phyloP scores from a whole-genome alignment of 768 basidiomycete species.

The Cystofilobasidium macerans region DNA sequence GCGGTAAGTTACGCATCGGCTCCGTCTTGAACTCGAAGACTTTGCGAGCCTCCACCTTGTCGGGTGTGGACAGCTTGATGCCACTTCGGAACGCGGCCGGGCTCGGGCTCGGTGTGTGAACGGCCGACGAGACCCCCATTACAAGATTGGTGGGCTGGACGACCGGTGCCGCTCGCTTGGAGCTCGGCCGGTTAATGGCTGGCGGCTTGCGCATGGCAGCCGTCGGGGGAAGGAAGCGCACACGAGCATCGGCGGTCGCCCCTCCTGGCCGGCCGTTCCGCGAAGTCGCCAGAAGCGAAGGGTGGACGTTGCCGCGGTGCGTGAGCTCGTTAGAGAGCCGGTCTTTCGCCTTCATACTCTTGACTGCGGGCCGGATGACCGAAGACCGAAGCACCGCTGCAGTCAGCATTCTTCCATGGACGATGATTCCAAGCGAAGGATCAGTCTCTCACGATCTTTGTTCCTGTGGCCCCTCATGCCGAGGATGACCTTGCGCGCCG shows the following conservation, averaged over 20 bases:
- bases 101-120: not conserved
- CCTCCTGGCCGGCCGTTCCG: not conserved
- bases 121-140: slow-evolving; percentile 2
- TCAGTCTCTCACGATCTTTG: not conserved
- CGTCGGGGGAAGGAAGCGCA: not conserved
- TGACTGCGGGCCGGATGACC: not conserved
- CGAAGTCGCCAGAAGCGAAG: not conserved
- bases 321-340: not conserved
- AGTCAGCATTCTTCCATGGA: not conserved
- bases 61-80: not conserved
- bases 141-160: slow-evolving; percentile 4
- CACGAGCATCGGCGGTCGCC: not conserved
- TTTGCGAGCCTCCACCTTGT: not conserved
- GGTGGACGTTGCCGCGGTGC: slow-evolving; percentile 9
- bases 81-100: not conserved
- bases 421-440: not conserved
- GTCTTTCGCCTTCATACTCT: slow-evolving; percentile 5
- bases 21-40: slow-evolving; percentile 22
- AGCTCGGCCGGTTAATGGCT: not conserved
- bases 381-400: no score
- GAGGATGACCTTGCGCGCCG: slow-evolving; percentile 9
- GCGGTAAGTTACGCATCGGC: slow-evolving; percentile 11
- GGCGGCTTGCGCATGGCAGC: not conserved
- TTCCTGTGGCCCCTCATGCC: slow-evolving; percentile 5
- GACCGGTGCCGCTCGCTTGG: not conserved